Percentiles rank a stretch among this genome's conserved stretches.
Evolutionary conservation across 2,329 filamentous ascomycete species (phyloP).

Genomic region (Diplodia sapinea): DNA sequence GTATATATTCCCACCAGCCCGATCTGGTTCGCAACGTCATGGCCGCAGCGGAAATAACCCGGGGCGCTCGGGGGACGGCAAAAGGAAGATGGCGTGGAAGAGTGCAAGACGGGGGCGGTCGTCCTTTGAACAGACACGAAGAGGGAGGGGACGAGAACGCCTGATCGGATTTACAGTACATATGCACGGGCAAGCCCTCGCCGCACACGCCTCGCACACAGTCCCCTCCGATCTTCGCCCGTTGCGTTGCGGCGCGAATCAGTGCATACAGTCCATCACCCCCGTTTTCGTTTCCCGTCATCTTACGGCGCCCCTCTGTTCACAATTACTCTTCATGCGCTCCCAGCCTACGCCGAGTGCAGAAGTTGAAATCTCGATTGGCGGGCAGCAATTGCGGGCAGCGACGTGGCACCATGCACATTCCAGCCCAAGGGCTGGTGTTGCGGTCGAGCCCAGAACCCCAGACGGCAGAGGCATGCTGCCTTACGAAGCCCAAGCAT

Average conservation of each 20-base stretch:
- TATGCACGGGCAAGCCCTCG: conserved; percentile 20
- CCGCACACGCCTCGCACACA: conserved; percentile 4
- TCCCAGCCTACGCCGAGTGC: neutral
- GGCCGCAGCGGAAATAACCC: neutral
- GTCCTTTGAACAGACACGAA: neutral
- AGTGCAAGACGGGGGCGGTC: neutral
- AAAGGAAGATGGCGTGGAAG: neutral
- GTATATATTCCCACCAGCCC: conserved; percentile 1
- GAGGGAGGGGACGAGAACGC: neutral
- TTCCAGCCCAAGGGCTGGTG: conserved; percentile 1
- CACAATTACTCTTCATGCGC: neutral
- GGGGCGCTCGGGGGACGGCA: neutral
- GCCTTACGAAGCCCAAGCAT: neutral
- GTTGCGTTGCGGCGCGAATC: conserved; percentile 8
- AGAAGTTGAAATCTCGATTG: too few relatives aligned
- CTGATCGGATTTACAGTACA: conserved; percentile 27
- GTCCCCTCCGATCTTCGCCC: conserved; percentile 20
- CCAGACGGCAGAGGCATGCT: neutral
- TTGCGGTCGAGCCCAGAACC: neutral
- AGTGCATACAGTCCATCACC: neutral
- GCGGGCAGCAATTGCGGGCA: neutral
- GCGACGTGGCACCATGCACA: neutral
- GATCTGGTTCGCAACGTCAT: neutral
- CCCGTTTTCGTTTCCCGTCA: neutral
- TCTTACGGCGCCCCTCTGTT: neutral